Evolutionary conservation across 2,329 filamentous ascomycete species (phyloP).

Genomic region (Trichoderma endophyticum): DNA sequence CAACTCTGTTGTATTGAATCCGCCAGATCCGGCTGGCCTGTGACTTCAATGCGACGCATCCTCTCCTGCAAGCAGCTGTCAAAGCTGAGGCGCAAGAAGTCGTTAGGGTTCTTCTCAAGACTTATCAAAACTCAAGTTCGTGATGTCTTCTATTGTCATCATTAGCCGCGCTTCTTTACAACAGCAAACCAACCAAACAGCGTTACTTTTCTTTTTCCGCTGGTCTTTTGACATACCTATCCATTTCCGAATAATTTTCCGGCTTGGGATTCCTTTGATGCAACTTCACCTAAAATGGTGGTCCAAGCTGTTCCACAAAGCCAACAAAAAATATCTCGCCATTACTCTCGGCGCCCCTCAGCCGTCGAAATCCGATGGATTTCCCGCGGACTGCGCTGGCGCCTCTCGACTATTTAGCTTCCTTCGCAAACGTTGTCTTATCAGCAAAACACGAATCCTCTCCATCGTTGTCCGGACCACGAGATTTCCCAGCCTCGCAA

Average conservation of each 20-base stretch:
- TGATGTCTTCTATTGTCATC: not conserved
- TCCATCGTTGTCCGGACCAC: not conserved
- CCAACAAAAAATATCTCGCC: not conserved
- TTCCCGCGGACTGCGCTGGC: not conserved
- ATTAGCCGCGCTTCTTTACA: not conserved
- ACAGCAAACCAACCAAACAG: not conserved
- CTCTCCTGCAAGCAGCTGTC: not conserved
- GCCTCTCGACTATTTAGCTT: not conserved
- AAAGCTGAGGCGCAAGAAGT: not conserved
- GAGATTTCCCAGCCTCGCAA: not conserved
- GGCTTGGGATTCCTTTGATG: not conserved
- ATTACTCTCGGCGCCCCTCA: not conserved
- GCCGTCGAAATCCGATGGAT: not conserved
- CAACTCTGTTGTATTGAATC: not conserved
- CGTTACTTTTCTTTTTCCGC: not conserved
- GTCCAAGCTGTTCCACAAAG: not conserved
- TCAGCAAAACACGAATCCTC: not conserved
- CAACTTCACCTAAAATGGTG: not conserved
- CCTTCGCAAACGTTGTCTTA: not conserved
- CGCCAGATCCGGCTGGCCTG: not conserved
- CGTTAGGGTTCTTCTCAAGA: not conserved
- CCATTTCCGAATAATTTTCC: not conserved
- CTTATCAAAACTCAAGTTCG: not conserved
- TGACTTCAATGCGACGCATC: not conserved
- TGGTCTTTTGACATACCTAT: not conserved